Evolutionary conservation across 164 flowering plant species (phyloP), one percentile per base, ranked within the genome.

Genomic region (Macadamia integrifolia): DNA sequence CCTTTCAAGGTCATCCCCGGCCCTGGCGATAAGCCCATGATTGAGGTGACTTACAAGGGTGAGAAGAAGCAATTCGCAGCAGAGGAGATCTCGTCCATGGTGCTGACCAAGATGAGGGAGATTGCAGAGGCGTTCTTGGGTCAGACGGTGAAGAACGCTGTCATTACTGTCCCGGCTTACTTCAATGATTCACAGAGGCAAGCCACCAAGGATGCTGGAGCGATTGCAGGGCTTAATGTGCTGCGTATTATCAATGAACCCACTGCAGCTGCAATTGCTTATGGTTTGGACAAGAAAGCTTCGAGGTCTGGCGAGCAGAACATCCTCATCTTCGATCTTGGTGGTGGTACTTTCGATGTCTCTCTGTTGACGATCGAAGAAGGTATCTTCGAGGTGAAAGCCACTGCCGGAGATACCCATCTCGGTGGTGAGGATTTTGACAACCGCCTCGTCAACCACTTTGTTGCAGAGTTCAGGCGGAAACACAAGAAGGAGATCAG

Each of bases 211-310:
- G 79, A 76, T 28, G 76, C 79, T 3, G 80, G 77, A 1, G 68
- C 56, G 11, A 77, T 77, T 42, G 63, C 80, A 0, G 80, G 74
- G 42, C 66, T 77, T 11, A 73, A 77, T 43, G 79, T 76, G 58
- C 15, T 76, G 67, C 14, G 79, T 15, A 76, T 76, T 13, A 76
- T 76, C 44, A 77, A 77, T 46, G 80, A 77, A 31, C 80, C 80
- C 0, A 77, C 80, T 5, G 80, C 80, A 0, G 80, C 80, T 6
- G 80, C 80, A 1, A 77, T 77, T 9, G 80, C 80, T 0, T 77
- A 77, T 48, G 80, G 80, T 1, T 46, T 77, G 60, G 77, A 77
- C 40, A 74, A 77, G 71, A 74, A 73, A 43, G 72, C 72, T 1
- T 44, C 72, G 6, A 43, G 43, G 6, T 6, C 28, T 6, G 75